phyloP scores from a whole-genome alignment of 2,329 filamentous ascomycete genomes.

The Cordyceps fumosorosea region DNA sequence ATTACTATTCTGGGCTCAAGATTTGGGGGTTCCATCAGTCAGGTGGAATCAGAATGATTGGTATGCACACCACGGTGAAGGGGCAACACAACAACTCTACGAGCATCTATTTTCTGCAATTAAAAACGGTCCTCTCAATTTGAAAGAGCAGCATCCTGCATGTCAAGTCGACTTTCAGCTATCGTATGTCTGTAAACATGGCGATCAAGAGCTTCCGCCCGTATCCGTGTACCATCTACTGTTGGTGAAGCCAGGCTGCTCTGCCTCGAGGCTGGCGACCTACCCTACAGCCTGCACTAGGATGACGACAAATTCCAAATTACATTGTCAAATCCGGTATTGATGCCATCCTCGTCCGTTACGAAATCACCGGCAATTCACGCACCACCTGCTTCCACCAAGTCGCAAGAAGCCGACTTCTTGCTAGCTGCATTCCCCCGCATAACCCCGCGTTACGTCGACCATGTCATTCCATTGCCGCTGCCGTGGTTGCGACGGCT shows the following conservation, averaged over 20 bases:
- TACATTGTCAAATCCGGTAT: not conserved
- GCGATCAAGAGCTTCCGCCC: no score
- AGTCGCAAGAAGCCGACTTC: not conserved
- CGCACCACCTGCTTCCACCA: not conserved
- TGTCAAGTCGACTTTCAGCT: no score
- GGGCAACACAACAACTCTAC: no score
- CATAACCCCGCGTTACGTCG: slow-evolving; percentile 3
- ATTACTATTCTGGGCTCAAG: not conserved
- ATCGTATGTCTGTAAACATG: no score
- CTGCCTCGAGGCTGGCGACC: no score
- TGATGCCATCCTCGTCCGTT: not conserved
- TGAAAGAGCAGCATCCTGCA: no score
- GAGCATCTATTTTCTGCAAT: no score
- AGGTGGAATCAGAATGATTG: not conserved
- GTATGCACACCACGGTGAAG: not conserved
- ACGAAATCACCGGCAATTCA: not conserved
- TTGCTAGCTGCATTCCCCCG: not conserved
- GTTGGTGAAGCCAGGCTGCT: no score
- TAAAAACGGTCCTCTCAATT: no score
- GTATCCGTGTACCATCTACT: no score
- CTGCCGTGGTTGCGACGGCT: no score
- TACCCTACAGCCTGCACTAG: no score
- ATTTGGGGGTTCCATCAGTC: not conserved
- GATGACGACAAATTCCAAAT: not conserved
- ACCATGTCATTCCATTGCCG: not conserved